Evolutionary conservation across 169 alveolate genomes (phyloP), one percentile per base, ranked within the genome.

Genomic region (Cryptosporidium baileyi): DNA sequence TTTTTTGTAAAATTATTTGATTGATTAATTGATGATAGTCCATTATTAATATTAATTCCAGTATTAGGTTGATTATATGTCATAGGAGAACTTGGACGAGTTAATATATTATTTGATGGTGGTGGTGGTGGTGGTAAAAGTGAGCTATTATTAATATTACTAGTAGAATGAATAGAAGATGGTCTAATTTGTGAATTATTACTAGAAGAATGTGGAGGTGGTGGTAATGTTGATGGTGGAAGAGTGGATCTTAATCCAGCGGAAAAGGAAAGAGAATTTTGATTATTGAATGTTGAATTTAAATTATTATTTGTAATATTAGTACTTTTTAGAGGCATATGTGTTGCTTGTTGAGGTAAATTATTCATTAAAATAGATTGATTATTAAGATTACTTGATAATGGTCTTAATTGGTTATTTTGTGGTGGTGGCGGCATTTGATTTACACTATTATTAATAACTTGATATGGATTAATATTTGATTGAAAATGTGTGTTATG

Each of bases 61-160:
- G 43, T 15, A 34, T 32, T 65, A 15, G 15, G 30, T 4, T 30
- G 63, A 34, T 40, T 19, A 26, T 65, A 65, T 15, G 17, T 24
- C 9, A 49, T 17, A n/a, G 81, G 81, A 4, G 81, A 65, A 38
- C 47, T 65, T n/a, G 81, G 81, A 22, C 81, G 81, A 15, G 81
- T 65, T 8, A 65, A 51, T 28, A 49, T 1, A 17, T 32, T 26
- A 8, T 45, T 65, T 11, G 28, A 32, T 2, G 59, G 63, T 51
- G 81, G 61, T 28, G 81, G 81, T 15, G 81, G 81, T 17, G 61
- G 61, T 30, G 62, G 81, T 38, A 40, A 34, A 1, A 32, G 47
- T 19, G 22, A n/a, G 15, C 19, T 6, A 32, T 45, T 45, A 2
- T 34, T 65, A 6, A 30, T 32, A 19, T n/a, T 47, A 5, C 81